Evolutionary conservation across 2,329 filamentous ascomycete species (phyloP).

Genomic region (Claviceps arundinis): DNA sequence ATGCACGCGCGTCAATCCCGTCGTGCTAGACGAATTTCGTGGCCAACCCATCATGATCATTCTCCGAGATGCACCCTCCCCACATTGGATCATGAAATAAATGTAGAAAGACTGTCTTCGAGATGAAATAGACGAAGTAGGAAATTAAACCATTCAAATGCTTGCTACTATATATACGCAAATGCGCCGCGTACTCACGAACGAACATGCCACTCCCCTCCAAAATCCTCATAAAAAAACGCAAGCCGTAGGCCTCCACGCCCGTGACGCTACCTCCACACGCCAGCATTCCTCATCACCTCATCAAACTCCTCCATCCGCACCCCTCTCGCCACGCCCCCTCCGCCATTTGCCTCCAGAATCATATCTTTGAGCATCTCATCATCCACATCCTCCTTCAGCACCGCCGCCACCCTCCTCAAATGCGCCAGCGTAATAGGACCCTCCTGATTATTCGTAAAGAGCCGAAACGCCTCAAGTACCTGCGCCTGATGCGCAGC

Average conservation of each 20-base stretch:
- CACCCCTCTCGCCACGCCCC: conserved; percentile 57
- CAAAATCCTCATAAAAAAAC: neutral
- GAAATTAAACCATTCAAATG: too few species aligned
- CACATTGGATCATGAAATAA: too few species aligned
- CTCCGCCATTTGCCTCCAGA: conserved; percentile 77
- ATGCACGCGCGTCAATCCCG: too few species aligned
- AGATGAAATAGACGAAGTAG: too few species aligned
- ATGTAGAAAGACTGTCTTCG: too few species aligned
- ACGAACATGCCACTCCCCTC: neutral
- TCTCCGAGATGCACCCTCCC: too few species aligned
- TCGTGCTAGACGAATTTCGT: too few species aligned
- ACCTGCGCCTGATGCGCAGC: conserved; percentile 53
- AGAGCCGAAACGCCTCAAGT: conserved; percentile 69
- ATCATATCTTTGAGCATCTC: conserved; percentile 87
- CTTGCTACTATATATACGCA: too few species aligned
- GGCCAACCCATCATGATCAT: too few species aligned
- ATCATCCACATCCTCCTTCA: conserved; percentile 78
- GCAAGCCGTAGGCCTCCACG: too few species aligned
- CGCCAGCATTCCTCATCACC: conserved; percentile 73
- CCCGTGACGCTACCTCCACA: conserved; percentile 46
- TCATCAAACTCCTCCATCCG: conserved; percentile 68
- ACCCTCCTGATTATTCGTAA: conserved; percentile 42
- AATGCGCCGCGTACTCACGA: neutral
- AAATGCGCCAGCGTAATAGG: conserved; percentile 74
- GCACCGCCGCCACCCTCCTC: conserved; percentile 60